Conservation (phyloP, 1,139 yeast genomes). For the Magnusiomyces suaveolens region DNA sequence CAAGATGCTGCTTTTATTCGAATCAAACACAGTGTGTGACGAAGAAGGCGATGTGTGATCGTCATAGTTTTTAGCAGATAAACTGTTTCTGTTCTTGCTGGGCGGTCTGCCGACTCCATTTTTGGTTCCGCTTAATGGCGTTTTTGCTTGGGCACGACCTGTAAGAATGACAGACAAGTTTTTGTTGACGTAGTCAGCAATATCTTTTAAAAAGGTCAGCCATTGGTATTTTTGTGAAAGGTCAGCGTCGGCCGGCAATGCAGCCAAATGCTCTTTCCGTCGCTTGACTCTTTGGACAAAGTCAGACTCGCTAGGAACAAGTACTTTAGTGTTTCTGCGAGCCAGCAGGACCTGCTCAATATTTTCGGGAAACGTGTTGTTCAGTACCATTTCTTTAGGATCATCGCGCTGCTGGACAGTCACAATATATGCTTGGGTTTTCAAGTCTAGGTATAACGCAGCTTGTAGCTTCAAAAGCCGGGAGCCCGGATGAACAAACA, state of each 20-base stretch:
- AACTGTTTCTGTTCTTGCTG: not conserved
- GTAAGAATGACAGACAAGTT: constrained; percentile 34
- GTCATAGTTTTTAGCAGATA: not conserved
- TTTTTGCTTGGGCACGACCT: constrained; percentile 7
- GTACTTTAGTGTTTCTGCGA: constrained; percentile 25
- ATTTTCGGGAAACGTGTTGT: constrained; percentile 55
- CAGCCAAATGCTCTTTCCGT: constrained; percentile 52
- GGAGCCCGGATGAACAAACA: constrained; percentile 45
- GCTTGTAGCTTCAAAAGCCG: constrained; percentile 75
- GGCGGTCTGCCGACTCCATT: not conserved
- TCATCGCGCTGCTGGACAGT: constrained; percentile 69
- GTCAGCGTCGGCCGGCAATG: constrained; percentile 38
- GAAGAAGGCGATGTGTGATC: not conserved
- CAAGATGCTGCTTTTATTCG: not conserved
- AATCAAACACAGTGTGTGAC: not conserved
- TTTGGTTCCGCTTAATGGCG: not conserved
- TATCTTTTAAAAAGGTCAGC: constrained; percentile 61
- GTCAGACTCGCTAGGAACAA: constrained; percentile 64
- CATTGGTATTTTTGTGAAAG: constrained; percentile 60
- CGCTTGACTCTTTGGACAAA: constrained; percentile 61
- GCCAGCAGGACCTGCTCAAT: constrained; percentile 47
- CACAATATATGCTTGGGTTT: constrained; percentile 90
- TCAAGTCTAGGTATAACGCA: constrained; percentile 67
- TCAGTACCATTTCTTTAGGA: constrained; percentile 57
- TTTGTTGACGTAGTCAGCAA: constrained; percentile 68